Evolutionary conservation across 768 basidiomycete species (phyloP).

Genomic region (Leccinum incarnatum): DNA sequence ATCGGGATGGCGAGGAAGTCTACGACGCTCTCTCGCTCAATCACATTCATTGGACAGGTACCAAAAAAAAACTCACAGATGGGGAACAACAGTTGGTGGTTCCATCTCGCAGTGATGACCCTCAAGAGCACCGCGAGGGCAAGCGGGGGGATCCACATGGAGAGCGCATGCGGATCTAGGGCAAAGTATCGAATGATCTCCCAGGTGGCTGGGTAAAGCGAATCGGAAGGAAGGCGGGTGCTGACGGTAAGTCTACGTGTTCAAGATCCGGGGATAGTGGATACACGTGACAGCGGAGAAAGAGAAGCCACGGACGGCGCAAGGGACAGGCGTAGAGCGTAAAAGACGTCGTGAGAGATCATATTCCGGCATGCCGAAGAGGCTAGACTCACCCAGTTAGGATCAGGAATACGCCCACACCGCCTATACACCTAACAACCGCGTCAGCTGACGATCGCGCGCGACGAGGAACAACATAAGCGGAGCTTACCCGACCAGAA

Average conservation of each 20-base stretch:
- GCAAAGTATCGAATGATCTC: slow-evolving; percentile 69
- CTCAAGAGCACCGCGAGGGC: slow-evolving; percentile 73
- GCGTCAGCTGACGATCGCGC: not conserved
- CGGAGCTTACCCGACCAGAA: slow-evolving; percentile 79
- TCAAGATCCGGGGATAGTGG: not conserved
- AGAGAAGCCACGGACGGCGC: not conserved
- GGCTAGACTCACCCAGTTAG: slow-evolving; percentile 66
- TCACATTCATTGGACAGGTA: no score
- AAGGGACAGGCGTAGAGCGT: not conserved
- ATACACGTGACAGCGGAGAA: not conserved
- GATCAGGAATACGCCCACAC: slow-evolving; percentile 92
- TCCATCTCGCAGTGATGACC: slow-evolving; percentile 72
- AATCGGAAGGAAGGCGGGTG: slow-evolving; percentile 76
- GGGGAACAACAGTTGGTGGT: slow-evolving; percentile 92
- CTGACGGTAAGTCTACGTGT: slow-evolving; percentile 73
- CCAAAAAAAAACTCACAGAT: slow-evolving; percentile 52
- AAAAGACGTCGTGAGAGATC: not conserved
- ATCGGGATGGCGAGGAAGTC: slow-evolving; percentile 80
- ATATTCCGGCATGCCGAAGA: not conserved
- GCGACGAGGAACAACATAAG: slow-evolving; percentile 1
- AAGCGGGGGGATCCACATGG: slow-evolving; percentile 80
- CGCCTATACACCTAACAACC: slow-evolving; percentile 71
- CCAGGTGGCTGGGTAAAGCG: slow-evolving; percentile 61
- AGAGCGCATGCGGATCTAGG: slow-evolving; percentile 56
- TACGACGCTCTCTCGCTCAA: slow-evolving; percentile 23